Base-by-base conservation (phyloP, 2,329 filamentous ascomycete genomes). In the Exophiala sp. region DNA sequence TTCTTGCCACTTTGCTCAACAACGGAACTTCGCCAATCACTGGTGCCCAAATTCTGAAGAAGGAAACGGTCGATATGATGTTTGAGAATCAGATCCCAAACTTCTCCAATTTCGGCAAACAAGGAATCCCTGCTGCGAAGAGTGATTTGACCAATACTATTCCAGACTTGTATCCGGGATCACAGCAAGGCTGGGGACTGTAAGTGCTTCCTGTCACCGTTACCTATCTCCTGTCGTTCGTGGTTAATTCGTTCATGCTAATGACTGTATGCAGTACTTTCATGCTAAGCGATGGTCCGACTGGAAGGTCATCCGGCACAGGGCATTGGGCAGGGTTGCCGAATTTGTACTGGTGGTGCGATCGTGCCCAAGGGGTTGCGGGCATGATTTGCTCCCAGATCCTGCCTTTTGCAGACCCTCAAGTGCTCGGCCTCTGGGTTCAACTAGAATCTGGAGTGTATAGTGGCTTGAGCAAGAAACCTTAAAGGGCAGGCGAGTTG, bases 101-200 rank as follows among this genome's bases (percentile, higher is more conserved):
- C 0, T 73, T 78, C 34, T 81, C 82, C 0, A 65, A 83, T 58
- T 82, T 80, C 55, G 74, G 73, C 1, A 72, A 79, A 2, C 69
- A 73, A 54, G 48, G 47, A 1, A 71, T 78, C 5, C 67, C 74
- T 0, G 71, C 75, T 0, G 71, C 77, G 0, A 80, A 80, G 59
- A 74, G 75, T 0, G 69, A 75, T 21, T 68, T 80, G 14, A 75
- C 76, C 2, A 79, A 81, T 61, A 63, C 69, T 0, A 57, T 78
- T 0, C 71, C 75, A 0, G 80, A 85, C 44, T 57, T 86, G 14
- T 85, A 80, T 57, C 73, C 73, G 0, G 68, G 74, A 1, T 66
- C 3, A 66, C 78, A 83, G 0, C 83, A 87, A 63, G 85, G 85
- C 6, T 87, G 83, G 83, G 83, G 83, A 0, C 68, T 87, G 41